phyloP scores from a whole-genome alignment of 2,329 filamentous ascomycete genomes.

The Dactylonectria estremocensis region DNA sequence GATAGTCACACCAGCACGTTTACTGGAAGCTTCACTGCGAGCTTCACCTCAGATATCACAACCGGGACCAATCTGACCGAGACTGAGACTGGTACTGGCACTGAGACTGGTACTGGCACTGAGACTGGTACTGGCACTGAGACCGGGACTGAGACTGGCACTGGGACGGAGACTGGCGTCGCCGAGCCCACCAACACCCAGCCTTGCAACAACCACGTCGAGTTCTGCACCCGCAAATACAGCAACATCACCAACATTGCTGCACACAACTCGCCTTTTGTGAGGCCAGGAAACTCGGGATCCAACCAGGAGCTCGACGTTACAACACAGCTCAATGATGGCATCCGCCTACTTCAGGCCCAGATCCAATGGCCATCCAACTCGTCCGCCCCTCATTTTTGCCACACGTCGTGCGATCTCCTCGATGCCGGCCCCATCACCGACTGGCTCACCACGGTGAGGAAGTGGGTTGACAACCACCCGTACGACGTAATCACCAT shows the following conservation, averaged over 20 bases:
- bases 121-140: slow-evolving; percentile 53
- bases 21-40: slow-evolving; percentile 61
- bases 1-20: slow-evolving; percentile 60
- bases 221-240: slow-evolving; percentile 84
- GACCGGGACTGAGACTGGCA: slow-evolving; percentile 61
- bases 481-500: slow-evolving; percentile 92
- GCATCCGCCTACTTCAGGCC: slow-evolving; percentile 75
- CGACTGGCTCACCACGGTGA: slow-evolving; percentile 78
- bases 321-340: slow-evolving; percentile 82
- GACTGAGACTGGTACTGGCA: slow-evolving; percentile 36
- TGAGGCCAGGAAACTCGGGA: slow-evolving; percentile 77
- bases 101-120: slow-evolving; percentile 60
- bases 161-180: slow-evolving; percentile 55
- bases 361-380: slow-evolving; percentile 73
- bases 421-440: slow-evolving; percentile 86
- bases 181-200: slow-evolving; percentile 76
- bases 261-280: slow-evolving; percentile 87
- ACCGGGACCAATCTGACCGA: slow-evolving; percentile 53
- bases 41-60: slow-evolving; percentile 54
- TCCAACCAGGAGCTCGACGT: slow-evolving; percentile 82
- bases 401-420: slow-evolving; percentile 87
- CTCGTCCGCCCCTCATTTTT: slow-evolving; percentile 76
- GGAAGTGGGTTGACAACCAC: slow-evolving; percentile 80
- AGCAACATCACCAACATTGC: slow-evolving; percentile 86
- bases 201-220: slow-evolving; percentile 84